Evolutionary conservation across 768 basidiomycete species (phyloP), one percentile per base, ranked within the genome.

Genomic region (Lentinula edodes): DNA sequence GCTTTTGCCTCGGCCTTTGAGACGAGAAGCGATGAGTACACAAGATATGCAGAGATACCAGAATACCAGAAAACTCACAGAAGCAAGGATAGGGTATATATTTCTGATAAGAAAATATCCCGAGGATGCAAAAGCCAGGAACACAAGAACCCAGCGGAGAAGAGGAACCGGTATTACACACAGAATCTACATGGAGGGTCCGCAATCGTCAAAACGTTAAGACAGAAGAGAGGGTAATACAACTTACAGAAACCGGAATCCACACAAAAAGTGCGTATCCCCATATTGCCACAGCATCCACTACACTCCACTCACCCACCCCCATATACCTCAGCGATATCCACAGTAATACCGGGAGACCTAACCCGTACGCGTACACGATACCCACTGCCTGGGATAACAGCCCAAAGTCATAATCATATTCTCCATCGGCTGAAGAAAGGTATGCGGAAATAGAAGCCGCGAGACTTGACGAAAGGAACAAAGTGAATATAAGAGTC

Each of bases 401-500:
- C 36, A 96, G 75, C 35, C 86, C 85, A 73, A 98, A 95, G 72
- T 98, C 86, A 68, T 95, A 96, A 63, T 87, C 88, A 67, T 87
- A 86, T 39, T 78, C 78, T 20, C 75, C 67, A 2, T 73, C 77
- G 3, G 82, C 75, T 28, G 81, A 75, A 34, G 91, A 90, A 43
- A 98, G 83, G 74, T 94, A 98, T n/a, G 86, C 82, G 2, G 89
- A 79, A 66, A 98, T 89, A 52, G 93, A 93, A 15, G 92, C 87
- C 7, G 89, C 92, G 42, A 98, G 87, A 38, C 92, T 94, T 1
- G 96, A 97, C 28, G 91, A 95, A 61, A 97, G 85, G 78, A 95
- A 98, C 62, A 98, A 86, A 0, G 89, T 82, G 70, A 98, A 93
- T 48, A 97, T 89, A 64, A 99, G 85, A 0, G 96, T 98, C 1